Percentiles rank a stretch among this genome's conserved stretches.
Evolutionary conservation across 2,329 filamentous ascomycete genomes (phyloP).

Genomic region (Botrytis byssoidea): DNA sequence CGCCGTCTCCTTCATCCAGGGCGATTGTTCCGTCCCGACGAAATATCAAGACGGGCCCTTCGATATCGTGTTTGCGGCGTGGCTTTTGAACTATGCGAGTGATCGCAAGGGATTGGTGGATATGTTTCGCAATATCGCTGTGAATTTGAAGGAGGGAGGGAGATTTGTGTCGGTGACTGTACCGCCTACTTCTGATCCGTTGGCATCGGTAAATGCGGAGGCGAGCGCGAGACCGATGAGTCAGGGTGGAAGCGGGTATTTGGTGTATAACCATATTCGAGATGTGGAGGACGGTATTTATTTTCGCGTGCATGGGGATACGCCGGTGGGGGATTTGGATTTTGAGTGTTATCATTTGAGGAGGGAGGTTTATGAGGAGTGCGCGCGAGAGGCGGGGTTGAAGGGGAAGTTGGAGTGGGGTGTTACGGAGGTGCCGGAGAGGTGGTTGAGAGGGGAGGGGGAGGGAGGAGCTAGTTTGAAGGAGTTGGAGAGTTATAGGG

Average conservation of each 20-base stretch:
- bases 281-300: constrained; percentile 33
- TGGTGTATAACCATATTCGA: constrained; percentile 22
- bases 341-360: constrained; percentile 37
- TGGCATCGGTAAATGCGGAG: constrained; percentile 30
- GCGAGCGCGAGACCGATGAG: constrained; percentile 23
- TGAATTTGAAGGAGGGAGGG: constrained; percentile 41
- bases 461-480: constrained; percentile 30
- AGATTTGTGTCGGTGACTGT: constrained; percentile 39
- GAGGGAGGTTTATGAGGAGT: constrained; percentile 36
- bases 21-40: constrained; percentile 37
- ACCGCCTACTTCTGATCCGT: constrained; percentile 30
- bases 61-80: constrained; percentile 42
- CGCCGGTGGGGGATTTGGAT: constrained; percentile 29
- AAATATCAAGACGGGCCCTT: constrained; percentile 35
- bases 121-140: constrained; percentile 41
- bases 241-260: constrained; percentile 26
- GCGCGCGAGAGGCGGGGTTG: constrained; percentile 37
- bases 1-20: constrained; percentile 27
- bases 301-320: constrained; percentile 26
- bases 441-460: constrained; percentile 28
- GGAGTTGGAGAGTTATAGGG: constrained; percentile 34
- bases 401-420: constrained; percentile 34
- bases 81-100: constrained; percentile 43
- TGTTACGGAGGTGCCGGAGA: constrained; percentile 31
- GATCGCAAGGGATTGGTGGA: constrained; percentile 34